Percentiles rank a stretch among this genome's conserved stretches.
Conservation (phyloP, 208 protist genomes). For the Crithidia sp. region DNA sequence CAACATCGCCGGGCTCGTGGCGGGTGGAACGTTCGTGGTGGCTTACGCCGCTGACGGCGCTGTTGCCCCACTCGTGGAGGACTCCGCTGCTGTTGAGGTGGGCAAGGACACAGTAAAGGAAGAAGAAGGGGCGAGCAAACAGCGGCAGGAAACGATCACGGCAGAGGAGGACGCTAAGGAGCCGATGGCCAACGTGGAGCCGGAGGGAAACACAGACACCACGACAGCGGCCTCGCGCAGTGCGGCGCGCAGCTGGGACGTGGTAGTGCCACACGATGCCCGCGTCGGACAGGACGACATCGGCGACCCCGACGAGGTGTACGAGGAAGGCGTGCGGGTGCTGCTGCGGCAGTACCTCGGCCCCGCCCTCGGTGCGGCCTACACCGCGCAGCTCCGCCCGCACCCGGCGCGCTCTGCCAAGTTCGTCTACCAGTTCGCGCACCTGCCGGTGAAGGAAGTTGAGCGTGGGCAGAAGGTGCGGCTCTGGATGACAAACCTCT, state of each 20-base stretch:
- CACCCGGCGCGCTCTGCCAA: constrained; percentile 42
- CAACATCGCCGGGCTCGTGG: constrained; percentile 36
- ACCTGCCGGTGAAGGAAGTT: constrained; percentile 38
- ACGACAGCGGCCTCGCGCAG: background rate
- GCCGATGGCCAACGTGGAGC: background rate
- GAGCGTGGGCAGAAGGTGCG: constrained; percentile 75
- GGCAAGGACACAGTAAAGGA: background rate
- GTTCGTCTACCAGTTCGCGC: constrained; percentile 41
- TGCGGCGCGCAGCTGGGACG: constrained; percentile 48
- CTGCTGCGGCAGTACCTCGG: constrained; percentile 76
- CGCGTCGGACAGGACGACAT: constrained; percentile 37
- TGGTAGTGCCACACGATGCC: constrained; percentile 79
- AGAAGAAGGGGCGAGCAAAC: background rate
- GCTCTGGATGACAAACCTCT: constrained; percentile 89
- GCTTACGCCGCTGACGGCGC: constrained; percentile 41
- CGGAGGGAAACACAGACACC: too few species aligned
- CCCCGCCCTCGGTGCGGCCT: constrained; percentile 38
- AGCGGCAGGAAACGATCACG: background rate
- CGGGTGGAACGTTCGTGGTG: constrained; percentile 65
- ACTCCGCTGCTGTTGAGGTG: background rate
- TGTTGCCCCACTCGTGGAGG: background rate
- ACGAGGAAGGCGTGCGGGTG: constrained; percentile 50
- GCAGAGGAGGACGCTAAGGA: constrained; percentile 2
- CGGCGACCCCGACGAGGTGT: constrained; percentile 42
- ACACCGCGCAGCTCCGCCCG: constrained; percentile 43